phyloP scores from a whole-genome alignment of 148 eudicot genomes.

The Chenopodium formosanum region DNA sequence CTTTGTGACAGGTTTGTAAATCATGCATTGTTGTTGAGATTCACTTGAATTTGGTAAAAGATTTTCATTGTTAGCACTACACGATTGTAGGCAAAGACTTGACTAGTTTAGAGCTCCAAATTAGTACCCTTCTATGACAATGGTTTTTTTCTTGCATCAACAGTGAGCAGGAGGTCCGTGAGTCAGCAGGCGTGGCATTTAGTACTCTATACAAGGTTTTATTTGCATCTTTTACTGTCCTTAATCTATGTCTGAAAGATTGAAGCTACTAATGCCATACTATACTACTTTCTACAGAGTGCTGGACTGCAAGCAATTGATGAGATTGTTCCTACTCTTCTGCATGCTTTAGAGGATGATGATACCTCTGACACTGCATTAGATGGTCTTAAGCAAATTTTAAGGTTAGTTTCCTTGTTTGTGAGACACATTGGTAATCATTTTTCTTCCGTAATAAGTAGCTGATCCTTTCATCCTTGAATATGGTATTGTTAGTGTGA shows the following conservation, averaged over 20 bases:
- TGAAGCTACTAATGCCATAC: conserved; percentile 10
- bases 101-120: not conserved
- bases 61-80: not conserved
- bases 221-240: not conserved
- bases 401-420: conserved; percentile 52
- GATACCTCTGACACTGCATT: conserved; percentile 86
- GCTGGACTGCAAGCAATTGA: conserved; percentile 99
- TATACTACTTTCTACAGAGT: conserved; percentile 51
- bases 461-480: conserved; percentile 17
- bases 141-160: conserved; percentile 17
- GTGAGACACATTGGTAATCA: not conserved
- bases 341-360: conserved; percentile 96
- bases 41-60: not conserved
- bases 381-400: conserved; percentile 97
- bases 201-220: conserved; percentile 94
- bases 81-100: not conserved
- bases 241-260: not conserved
- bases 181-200: conserved; percentile 90
- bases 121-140: not conserved
- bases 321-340: conserved; percentile 95
- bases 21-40: conserved; percentile 13
- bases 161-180: conserved; percentile 86
- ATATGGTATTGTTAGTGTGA: conserved; percentile 50
- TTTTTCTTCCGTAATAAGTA: conserved; percentile 7
- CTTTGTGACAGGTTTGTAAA: conserved; percentile 90